Base-by-base conservation (phyloP, 352 stramenopile genomes). In the Thraustochytrium striatum region DNA sequence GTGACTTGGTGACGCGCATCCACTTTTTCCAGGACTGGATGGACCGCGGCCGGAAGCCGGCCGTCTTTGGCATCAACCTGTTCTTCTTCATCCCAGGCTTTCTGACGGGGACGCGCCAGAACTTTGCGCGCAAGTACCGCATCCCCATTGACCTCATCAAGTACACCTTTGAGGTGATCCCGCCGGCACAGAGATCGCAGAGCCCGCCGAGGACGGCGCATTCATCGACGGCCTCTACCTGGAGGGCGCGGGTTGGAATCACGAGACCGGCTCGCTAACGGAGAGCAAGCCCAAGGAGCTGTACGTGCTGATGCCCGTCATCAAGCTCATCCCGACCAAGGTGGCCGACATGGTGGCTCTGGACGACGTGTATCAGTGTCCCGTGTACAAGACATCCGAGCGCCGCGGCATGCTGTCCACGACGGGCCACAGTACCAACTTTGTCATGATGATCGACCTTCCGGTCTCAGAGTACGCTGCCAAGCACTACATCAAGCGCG, bases 81-180 rank as follows among this genome's bases (percentile, higher is more conserved):
- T 97, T 98, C 84, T 98, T 97, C 86, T 98, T 97, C 85, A 96
- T 93, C 2, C 92, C 97, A 84, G 92, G 92, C 11, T 98, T 98
- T 83, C 85, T 97, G 47, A 98, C 94, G 0, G 93, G 94, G 36
- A 93, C 91, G 39, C 93, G 91, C 65, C 94, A 98, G 82, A 98
- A 98, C 82, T 98, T 89, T 75, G 94, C 94, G 9, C 87, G 94
- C 3, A 93, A 94, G 81, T 93, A 97, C 82, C 92, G 88, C 78
- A 85, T 95, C 44, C 91, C 94, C 1, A 98, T 98, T 75, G 94
- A 93, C 82, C 91, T 91, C 52, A 86, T 97, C 21, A 86, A 90
- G 39, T 91, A 97, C 0, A 91, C 87, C 1, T 95, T 89, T 52
- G 87, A 95, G 80, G 88, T 96, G 35, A 90, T 90, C 70, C 83